Percentiles rank a stretch among this genome's conserved stretches.
phyloP scores from a whole-genome alignment of 192 early-diverging fungal species.

The Coemansia sp. region DNA sequence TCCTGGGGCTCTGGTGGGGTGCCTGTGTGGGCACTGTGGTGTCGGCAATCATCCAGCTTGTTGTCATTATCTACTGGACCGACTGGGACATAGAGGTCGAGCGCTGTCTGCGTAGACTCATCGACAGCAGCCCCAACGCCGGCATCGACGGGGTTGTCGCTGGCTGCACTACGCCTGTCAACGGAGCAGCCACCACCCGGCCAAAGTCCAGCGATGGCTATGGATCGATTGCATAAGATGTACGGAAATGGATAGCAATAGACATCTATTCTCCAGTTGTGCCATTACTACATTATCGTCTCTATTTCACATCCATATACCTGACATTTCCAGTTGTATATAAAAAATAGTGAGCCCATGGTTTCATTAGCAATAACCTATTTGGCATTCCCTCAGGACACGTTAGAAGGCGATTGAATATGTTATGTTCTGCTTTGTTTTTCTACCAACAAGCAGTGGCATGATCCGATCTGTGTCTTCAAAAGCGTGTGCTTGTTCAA shows the following conservation, averaged over 20 bases:
- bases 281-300: too few relatives aligned
- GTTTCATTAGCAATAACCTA: too few relatives aligned
- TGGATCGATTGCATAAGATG: conserved; percentile 4
- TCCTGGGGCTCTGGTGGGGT: conserved; percentile 66
- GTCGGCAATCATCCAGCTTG: conserved; percentile 25
- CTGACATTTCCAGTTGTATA: too few relatives aligned
- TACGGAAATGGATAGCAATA: neutral
- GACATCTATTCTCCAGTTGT: too few relatives aligned
- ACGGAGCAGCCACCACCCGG: conserved; percentile 6
- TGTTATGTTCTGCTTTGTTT: too few relatives aligned
- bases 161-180: conserved; percentile 8
- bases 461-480: too few relatives aligned
- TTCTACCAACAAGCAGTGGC: too few relatives aligned
- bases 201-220: neutral
- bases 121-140: conserved; percentile 16
- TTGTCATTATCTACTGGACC: conserved; percentile 22
- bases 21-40: conserved; percentile 53
- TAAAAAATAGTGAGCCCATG: too few relatives aligned
- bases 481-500: too few relatives aligned
- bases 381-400: too few relatives aligned
- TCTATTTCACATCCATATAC: too few relatives aligned
- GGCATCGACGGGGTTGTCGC: conserved; percentile 2
- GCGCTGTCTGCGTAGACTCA: conserved; percentile 32
- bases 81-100: conserved; percentile 43
- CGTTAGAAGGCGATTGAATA: too few relatives aligned